These are phyloP conservation scores for Kwoniella dejecticola DNA, from an alignment of 768 basidiomycete genomes.

Conservation along the genomic window DNA sequence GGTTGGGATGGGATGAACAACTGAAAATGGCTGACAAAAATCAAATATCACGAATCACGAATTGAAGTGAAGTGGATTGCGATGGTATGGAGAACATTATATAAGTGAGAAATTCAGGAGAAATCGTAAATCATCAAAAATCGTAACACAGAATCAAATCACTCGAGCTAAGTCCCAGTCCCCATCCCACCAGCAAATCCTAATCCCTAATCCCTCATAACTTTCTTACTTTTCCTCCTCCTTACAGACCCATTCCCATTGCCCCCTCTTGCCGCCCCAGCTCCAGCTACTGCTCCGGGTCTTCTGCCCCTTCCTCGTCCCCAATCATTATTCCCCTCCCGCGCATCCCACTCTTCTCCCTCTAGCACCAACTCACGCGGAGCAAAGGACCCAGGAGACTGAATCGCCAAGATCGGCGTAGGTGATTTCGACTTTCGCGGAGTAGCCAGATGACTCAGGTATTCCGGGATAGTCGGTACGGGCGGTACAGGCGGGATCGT, in stretches of 20 bases:
- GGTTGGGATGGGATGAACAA: no score
- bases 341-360: constrained; percentile 54
- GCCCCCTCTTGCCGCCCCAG: constrained; percentile 8
- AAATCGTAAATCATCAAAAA: no score
- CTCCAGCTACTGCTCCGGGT: no score
- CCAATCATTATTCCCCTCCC: constrained; percentile 38
- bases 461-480: constrained; percentile 33
- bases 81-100: no score
- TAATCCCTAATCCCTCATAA: constrained; percentile 16
- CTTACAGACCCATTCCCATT: constrained; percentile 14
- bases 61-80: no score
- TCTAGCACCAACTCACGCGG: constrained; percentile 49
- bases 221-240: constrained; percentile 21
- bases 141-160: no score
- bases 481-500: constrained; percentile 22
- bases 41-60: no score
- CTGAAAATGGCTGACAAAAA: no score
- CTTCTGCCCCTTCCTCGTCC: constrained; percentile 7
- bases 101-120: no score
- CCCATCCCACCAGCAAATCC: no score
- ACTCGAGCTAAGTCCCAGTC: no score
- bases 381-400: constrained; percentile 51
- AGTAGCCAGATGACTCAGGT: constrained; percentile 8
- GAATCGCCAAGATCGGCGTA: constrained; percentile 49
- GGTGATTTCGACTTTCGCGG: constrained; percentile 14